These are phyloP conservation scores for Poronia punctata DNA, from an alignment of 495 filamentous ascomycete species.

Conservation along the genomic window DNA sequence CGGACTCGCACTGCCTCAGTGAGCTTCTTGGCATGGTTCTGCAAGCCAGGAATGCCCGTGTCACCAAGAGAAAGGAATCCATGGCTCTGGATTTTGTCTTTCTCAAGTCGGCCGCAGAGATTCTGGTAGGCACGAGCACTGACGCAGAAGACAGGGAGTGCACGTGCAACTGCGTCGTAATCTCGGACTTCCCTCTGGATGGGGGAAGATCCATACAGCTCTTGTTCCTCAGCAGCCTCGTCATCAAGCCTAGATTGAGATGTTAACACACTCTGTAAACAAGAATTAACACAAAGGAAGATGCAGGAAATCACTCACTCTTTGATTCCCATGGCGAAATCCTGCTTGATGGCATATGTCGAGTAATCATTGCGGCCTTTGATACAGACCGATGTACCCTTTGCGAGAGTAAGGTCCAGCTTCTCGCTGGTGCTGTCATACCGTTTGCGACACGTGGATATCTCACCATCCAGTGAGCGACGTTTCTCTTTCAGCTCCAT, in stretches of 20 bases:
- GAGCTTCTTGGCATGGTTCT: conserved; percentile 52
- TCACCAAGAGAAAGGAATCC: conserved; percentile 25
- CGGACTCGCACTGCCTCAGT: conserved; percentile 39
- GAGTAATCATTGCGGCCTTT: conserved; percentile 53
- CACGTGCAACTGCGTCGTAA: conserved; percentile 51
- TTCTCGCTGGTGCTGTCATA: conserved; percentile 19
- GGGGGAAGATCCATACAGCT: conserved; percentile 26
- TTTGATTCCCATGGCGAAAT: conserved; percentile 54
- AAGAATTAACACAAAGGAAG: background rate
- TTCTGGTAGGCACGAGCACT: conserved; percentile 56
- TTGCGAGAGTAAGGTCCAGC: conserved; percentile 11
- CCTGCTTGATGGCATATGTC: conserved; percentile 47
- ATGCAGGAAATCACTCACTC: conserved; percentile 24
- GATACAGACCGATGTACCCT: conserved; percentile 46
- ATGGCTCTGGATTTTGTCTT: conserved; percentile 32
- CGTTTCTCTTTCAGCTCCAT: conserved; percentile 17
- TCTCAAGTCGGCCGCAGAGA: conserved; percentile 44
- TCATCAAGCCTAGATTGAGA: conserved; percentile 22
- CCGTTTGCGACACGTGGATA: conserved; percentile 5
- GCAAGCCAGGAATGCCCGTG: conserved; percentile 53
- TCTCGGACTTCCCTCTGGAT: conserved; percentile 48
- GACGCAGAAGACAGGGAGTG: conserved; percentile 59
- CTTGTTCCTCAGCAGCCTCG: conserved; percentile 23
- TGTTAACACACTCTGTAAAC: conserved; percentile 9
- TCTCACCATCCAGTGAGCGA: conserved; percentile 7